phyloP scores from a whole-genome alignment of 257 asterid species.

The Coffea eugenioides region DNA sequence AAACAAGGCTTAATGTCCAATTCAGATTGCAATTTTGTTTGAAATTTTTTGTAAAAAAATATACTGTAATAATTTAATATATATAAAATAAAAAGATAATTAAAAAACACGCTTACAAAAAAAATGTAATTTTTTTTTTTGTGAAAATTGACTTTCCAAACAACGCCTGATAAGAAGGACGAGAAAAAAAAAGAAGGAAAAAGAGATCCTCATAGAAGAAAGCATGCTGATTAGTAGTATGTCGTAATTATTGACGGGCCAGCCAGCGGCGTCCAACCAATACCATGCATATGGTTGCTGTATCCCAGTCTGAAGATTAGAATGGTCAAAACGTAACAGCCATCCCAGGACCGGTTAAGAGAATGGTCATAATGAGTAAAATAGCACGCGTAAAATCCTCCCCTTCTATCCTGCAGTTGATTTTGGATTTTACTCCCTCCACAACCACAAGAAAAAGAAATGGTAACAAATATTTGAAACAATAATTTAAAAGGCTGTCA shows the following conservation, averaged over 20 bases:
- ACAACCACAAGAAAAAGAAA: not conserved
- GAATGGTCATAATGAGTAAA: conserved; percentile 24
- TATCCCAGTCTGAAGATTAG: conserved; percentile 14
- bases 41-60: too few relatives aligned
- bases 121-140: too few relatives aligned
- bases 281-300: conserved; percentile 34
- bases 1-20: too few relatives aligned
- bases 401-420: conserved; percentile 12
- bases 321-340: conserved; percentile 38
- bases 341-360: not conserved
- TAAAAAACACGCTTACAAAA: too few relatives aligned
- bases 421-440: not conserved
- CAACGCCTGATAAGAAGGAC: too few relatives aligned
- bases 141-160: too few relatives aligned
- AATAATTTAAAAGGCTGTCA: too few relatives aligned
- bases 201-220: not conserved
- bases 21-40: too few relatives aligned
- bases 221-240: not conserved
- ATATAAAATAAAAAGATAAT: too few relatives aligned
- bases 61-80: too few relatives aligned
- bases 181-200: not conserved
- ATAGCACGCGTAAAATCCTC: conserved; percentile 39
- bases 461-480: too few relatives aligned
- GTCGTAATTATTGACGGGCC: conserved; percentile 6
- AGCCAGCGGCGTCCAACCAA: conserved; percentile 20